phyloP scores from a whole-genome alignment of 148 eudicot genomes.

The Polygonum maritimum region DNA sequence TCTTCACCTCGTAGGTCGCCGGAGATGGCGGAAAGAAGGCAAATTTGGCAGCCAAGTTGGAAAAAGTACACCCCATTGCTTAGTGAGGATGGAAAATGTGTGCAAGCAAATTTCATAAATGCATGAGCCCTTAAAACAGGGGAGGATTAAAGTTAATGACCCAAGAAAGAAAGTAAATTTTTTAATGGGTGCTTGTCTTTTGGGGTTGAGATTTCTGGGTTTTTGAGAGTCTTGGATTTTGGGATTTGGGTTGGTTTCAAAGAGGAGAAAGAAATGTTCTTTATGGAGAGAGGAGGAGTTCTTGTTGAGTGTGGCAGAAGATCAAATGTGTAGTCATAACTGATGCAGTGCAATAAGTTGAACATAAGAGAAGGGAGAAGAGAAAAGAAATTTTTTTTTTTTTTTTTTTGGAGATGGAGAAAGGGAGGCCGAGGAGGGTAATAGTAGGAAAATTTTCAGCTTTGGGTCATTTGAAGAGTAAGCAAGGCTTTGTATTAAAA shows the following conservation, averaged over 20 bases:
- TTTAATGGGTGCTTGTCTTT: neutral
- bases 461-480: neutral
- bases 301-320: slow-evolving; percentile 11
- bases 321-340: slow-evolving; percentile 5
- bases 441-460: neutral
- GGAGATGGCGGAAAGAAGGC: slow-evolving; percentile 98
- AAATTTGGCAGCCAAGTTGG: slow-evolving; percentile 81
- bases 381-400: neutral
- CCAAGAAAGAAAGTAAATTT: neutral
- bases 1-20: slow-evolving; percentile 72
- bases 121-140: slow-evolving; percentile 26
- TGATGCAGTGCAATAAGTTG: slow-evolving; percentile 5
- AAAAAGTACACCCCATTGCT: slow-evolving; percentile 74
- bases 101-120: slow-evolving; percentile 40
- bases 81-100: slow-evolving; percentile 7
- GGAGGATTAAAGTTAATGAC: neutral
- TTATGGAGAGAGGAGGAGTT: neutral
- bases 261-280: neutral
- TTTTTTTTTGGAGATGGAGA: neutral
- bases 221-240: neutral
- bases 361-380: neutral
- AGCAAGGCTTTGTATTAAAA: neutral
- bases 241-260: slow-evolving; percentile 4
- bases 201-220: neutral
- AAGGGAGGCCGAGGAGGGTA: neutral